Conservation (phyloP, 1,284 basidiomycete species). For the Termitomyces sp. region DNA sequence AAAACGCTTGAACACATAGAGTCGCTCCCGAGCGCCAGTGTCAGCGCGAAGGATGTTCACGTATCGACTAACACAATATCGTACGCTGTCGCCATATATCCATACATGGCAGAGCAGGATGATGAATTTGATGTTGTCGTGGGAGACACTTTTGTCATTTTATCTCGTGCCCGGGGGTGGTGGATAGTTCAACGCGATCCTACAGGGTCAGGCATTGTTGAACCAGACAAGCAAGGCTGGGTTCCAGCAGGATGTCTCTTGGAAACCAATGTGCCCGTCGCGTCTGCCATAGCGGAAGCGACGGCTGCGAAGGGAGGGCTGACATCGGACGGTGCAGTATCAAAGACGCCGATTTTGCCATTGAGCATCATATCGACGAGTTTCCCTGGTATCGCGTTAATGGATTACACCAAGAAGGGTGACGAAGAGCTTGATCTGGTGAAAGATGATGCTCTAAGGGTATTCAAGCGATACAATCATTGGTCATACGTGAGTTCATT, state of each 20-base stretch:
- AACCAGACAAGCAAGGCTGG: constrained; percentile 83
- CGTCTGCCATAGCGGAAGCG: constrained; percentile 73
- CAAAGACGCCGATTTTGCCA: constrained; percentile 77
- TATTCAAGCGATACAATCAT: constrained; percentile 97
- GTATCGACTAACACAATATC: constrained; percentile 59
- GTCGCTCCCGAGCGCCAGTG: constrained; percentile 21
- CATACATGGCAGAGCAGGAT: constrained; percentile 93
- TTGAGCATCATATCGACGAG: constrained; percentile 88
- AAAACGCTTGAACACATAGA: constrained; percentile 18
- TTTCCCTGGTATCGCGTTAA: constrained; percentile 90
- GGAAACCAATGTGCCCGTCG: constrained; percentile 82
- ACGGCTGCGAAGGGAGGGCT: constrained; percentile 49
- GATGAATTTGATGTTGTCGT: constrained; percentile 98
- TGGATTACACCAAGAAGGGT: constrained; percentile 91
- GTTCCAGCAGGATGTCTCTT: constrained; percentile 91
- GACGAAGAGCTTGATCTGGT: constrained; percentile 83
- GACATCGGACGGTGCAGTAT: constrained; percentile 39
- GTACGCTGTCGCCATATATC: constrained; percentile 89
- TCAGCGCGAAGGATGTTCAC: constrained; percentile 32
- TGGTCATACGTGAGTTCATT: constrained; percentile 77
- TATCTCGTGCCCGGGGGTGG: constrained; percentile 94
- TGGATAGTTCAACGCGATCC: constrained; percentile 98
- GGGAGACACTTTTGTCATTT: constrained; percentile 91
- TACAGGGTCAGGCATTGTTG: constrained; percentile 75
- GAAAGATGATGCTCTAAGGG: constrained; percentile 83